These are phyloP conservation scores for Solanum ossicruentum DNA, from an alignment of 257 asterid genomes.

Conservation along the genomic window DNA sequence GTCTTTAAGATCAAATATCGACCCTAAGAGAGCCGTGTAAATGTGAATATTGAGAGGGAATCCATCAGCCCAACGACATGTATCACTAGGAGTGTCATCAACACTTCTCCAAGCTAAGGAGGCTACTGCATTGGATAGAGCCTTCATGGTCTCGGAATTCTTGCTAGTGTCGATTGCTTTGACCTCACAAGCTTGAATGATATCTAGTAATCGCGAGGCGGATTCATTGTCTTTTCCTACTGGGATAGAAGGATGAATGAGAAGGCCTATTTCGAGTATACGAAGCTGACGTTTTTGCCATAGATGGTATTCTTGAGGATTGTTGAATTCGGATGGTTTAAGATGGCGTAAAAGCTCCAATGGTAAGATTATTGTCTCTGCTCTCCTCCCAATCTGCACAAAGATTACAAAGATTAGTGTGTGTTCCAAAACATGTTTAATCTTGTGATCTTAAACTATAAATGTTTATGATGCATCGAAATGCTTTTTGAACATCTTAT, in stretches of 20 bases:
- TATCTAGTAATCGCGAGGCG: constrained; percentile 23
- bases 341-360: constrained; percentile 58
- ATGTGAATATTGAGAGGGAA: constrained; percentile 48
- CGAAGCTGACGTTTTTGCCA: constrained; percentile 65
- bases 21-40: constrained; percentile 29
- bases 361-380: constrained; percentile 72
- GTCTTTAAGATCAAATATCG: constrained; percentile 46
- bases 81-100: constrained; percentile 27
- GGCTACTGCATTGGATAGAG: constrained; percentile 33
- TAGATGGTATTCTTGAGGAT: constrained; percentile 48
- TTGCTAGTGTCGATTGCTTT: constrained; percentile 48
- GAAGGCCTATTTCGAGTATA: constrained; percentile 51
- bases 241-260: constrained; percentile 47
- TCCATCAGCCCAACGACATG: constrained; percentile 73
- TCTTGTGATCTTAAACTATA: not conserved
- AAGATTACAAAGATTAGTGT: not conserved
- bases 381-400: constrained; percentile 59
- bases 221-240: constrained; percentile 33
- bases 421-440: no score
- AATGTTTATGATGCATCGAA: not conserved
- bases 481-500: not conserved
- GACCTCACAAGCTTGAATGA: constrained; percentile 22
- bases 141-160: constrained; percentile 36
- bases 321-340: constrained; percentile 59
- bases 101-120: constrained; percentile 47